Conservation (phyloP, 805 yeast species). For the Nakazawaea sp. region DNA sequence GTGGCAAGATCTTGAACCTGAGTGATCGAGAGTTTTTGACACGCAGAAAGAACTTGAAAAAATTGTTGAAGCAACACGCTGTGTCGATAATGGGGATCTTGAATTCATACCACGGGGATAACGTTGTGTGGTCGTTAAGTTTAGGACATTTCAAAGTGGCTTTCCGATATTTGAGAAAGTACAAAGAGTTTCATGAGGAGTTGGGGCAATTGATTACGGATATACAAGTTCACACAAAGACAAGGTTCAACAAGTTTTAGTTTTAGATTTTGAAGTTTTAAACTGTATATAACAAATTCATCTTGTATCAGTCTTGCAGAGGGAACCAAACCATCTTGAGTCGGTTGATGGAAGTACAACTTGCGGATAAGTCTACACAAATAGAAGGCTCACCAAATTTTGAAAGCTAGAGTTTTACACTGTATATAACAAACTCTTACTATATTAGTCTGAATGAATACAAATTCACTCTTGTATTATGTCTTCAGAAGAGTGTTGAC, state of each 20-base stretch:
- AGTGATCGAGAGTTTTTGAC: constrained; percentile 3
- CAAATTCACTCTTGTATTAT: too few species aligned
- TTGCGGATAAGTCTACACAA: too few species aligned
- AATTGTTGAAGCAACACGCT: constrained; percentile 8
- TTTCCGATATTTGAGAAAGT: constrained; percentile 1
- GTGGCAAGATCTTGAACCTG: not conserved
- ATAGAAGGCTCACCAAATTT: too few species aligned
- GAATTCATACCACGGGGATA: constrained; percentile 2
- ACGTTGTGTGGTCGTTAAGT: constrained; percentile 7
- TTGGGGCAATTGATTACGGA: constrained; percentile 8
- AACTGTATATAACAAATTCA: too few species aligned
- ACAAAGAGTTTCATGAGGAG: constrained; percentile 5
- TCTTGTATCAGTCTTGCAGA: too few species aligned
- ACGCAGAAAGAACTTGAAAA: constrained; percentile 1
- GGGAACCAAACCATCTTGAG: too few species aligned
- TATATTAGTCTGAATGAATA: too few species aligned
- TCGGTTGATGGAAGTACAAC: too few species aligned
- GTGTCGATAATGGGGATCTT: constrained; percentile 5
- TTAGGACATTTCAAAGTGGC: constrained; percentile 12
- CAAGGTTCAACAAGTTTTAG: constrained; percentile 8
- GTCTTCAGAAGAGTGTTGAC: too few species aligned
- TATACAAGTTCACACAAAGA: constrained; percentile 7
- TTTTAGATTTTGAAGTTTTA: too few species aligned
- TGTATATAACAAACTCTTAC: too few species aligned
- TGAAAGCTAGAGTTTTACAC: too few species aligned